These are phyloP conservation scores for Aurinia saxatilis DNA, from an alignment of 345 rosid species.

Conservation along the genomic window DNA sequence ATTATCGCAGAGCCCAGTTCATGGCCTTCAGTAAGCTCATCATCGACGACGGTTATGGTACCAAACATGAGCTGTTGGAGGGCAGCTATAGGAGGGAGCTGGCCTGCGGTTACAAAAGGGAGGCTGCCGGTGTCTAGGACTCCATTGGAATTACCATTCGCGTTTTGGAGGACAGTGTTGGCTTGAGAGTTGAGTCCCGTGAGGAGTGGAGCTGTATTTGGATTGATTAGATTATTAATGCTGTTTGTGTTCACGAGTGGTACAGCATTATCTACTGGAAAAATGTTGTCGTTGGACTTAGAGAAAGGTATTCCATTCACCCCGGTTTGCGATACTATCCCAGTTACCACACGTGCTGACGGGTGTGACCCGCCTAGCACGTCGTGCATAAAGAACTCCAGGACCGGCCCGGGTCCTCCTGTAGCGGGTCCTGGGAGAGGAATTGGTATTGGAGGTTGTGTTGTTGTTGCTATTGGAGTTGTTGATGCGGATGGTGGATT, in stretches of 20 bases:
- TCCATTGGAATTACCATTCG: constrained; percentile 52
- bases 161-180: constrained; percentile 53
- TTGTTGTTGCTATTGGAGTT: not conserved
- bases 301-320: constrained; percentile 79
- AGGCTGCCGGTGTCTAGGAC: constrained; percentile 35
- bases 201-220: constrained; percentile 59
- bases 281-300: constrained; percentile 50
- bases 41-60: constrained; percentile 71
- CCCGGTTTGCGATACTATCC: constrained; percentile 63
- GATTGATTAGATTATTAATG: constrained; percentile 48
- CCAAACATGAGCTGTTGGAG: constrained; percentile 87
- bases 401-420: constrained; percentile 21
- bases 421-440: constrained; percentile 5
- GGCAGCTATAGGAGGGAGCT: constrained; percentile 61
- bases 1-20: constrained; percentile 62
- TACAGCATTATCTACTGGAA: constrained; percentile 56
- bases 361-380: constrained; percentile 68
- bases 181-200: constrained; percentile 66
- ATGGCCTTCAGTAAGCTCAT: constrained; percentile 73
- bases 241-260: constrained; percentile 42
- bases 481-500: constrained; percentile 8
- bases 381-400: constrained; percentile 79
- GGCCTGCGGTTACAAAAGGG: constrained; percentile 81
- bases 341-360: constrained; percentile 66
- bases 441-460: constrained; percentile 24